Conservation (phyloP, 225 moss, liverwort and hornwort genomes). For the Lunularia cruciata region DNA sequence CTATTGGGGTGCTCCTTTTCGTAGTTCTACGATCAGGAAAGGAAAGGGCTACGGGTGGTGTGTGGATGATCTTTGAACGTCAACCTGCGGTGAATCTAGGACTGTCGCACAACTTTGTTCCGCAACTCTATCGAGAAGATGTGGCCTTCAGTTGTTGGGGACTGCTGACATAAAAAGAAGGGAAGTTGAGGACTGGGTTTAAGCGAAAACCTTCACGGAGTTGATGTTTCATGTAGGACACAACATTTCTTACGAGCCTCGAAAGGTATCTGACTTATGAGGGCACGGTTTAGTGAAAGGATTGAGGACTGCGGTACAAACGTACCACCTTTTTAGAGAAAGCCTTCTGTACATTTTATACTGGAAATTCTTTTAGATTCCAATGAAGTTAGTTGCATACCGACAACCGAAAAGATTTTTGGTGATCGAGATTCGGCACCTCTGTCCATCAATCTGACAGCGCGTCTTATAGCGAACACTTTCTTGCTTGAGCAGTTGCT, state of each 20-base stretch:
- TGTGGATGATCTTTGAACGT: slow-evolving; percentile 1
- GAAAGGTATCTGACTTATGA: not conserved
- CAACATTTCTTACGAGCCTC: not conserved
- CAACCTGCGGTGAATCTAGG: slow-evolving; percentile 1
- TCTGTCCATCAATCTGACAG: slow-evolving; percentile 1
- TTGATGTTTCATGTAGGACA: not conserved
- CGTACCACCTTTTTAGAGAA: not conserved
- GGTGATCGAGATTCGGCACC: not conserved
- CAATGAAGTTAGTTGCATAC: not conserved
- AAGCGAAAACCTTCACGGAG: not conserved
- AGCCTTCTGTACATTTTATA: not conserved
- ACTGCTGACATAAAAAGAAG: not conserved
- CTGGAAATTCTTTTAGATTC: not conserved
- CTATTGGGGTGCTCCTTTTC: not conserved
- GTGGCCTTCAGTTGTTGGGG: not conserved
- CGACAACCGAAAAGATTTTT: not conserved
- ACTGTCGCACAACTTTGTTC: slow-evolving; percentile 1
- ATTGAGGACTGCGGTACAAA: slow-evolving; percentile 6
- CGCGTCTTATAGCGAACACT: not conserved
- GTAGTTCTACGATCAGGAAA: not conserved
- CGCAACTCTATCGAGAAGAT: not conserved
- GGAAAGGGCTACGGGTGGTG: not conserved
- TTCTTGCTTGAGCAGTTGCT: not conserved
- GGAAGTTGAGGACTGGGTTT: not conserved
- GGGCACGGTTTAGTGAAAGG: not conserved